Percentiles rank a stretch among this genome's conserved stretches.
phyloP scores from a whole-genome alignment of 2,329 filamentous ascomycete genomes.

The Colletotrichum musicola region DNA sequence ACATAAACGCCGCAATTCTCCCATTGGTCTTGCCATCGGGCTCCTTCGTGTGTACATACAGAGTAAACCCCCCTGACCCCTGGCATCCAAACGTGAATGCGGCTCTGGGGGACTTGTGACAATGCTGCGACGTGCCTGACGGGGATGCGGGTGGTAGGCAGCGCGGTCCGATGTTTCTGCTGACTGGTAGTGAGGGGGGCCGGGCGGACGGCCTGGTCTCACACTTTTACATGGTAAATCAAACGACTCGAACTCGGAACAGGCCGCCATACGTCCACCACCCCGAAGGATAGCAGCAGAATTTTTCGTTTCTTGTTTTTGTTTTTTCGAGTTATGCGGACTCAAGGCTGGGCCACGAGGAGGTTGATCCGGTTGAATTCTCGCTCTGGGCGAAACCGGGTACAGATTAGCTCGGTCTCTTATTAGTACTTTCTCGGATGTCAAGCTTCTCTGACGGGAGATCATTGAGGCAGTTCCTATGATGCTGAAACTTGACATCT shows the following conservation, averaged over 20 bases:
- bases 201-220: background rate
- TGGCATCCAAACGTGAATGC: slow-evolving; percentile 16
- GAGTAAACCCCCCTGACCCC: background rate
- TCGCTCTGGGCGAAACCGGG: slow-evolving; percentile 2
- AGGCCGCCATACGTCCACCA: slow-evolving; percentile 1
- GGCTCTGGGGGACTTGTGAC: slow-evolving; percentile 35
- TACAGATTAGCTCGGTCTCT: background rate
- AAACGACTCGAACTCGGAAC: slow-evolving; percentile 8
- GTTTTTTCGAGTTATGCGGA: background rate
- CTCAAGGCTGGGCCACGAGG: too few species aligned
- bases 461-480: too few species aligned
- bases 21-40: background rate
- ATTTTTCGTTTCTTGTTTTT: background rate
- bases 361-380: background rate
- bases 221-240: too few species aligned
- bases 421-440: too few species aligned
- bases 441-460: too few species aligned
- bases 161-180: slow-evolving; percentile 21
- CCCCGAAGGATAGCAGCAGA: background rate
- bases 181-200: too few species aligned
- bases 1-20: slow-evolving; percentile 25
- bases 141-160: background rate
- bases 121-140: slow-evolving; percentile 30
- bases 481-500: too few species aligned
- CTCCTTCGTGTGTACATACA: background rate